Base-by-base conservation (phyloP, 805 yeast species). In the Teunomyces cretensis region DNA sequence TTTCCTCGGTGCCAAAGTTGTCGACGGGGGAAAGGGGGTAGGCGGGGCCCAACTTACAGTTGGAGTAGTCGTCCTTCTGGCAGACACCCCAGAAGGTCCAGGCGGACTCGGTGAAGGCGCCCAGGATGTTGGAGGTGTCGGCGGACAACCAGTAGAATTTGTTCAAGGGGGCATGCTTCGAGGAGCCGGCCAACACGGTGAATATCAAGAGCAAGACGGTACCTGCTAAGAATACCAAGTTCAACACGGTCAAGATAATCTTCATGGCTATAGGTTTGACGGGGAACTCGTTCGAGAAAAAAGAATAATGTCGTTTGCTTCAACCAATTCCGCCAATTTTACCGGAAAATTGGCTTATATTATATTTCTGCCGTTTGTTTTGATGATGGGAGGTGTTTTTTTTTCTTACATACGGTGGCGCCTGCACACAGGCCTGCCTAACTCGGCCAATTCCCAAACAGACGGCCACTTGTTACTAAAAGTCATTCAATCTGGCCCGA, bases 61-160 rank as follows among this genome's bases (percentile, higher is more conserved):
- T 47, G 36, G 80, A 63, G 68, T 89, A 89, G 64, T 81, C 74
- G 35, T 60, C 50, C 44, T 79, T 78, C 50, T 76, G 74, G 63
- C 88, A 83, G 38, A 84, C 73, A 50, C 84, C 83, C 78, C 92
- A 91, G 65, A 80, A 79, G 9, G 91, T 86, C 97, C 97, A 91
- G 56, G 91, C 81, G 2, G 88, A 72, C 12, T 65, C 60, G 30
- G 61, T 62, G 24, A 75, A 68, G 6, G 86, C 84, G 36, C 71
- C 62, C 52, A 74, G 44, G 46, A 84, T 78, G 33, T 62, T 67
- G 3, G 78, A 59, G 41, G 96, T 89, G 56, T 83, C 84, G 22
- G 89, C 96, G 58, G 81, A 73, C 33, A 91, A 60, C 91, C 94
- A 89, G 69, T 85, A 90, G 65, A 88, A 86, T 47, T 74, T 67